Percentiles rank a stretch among this genome's conserved stretches.
These are phyloP conservation scores for Hyaloscypha variabilis DNA, from an alignment of 495 filamentous ascomycete species.

Conservation along the genomic window DNA sequence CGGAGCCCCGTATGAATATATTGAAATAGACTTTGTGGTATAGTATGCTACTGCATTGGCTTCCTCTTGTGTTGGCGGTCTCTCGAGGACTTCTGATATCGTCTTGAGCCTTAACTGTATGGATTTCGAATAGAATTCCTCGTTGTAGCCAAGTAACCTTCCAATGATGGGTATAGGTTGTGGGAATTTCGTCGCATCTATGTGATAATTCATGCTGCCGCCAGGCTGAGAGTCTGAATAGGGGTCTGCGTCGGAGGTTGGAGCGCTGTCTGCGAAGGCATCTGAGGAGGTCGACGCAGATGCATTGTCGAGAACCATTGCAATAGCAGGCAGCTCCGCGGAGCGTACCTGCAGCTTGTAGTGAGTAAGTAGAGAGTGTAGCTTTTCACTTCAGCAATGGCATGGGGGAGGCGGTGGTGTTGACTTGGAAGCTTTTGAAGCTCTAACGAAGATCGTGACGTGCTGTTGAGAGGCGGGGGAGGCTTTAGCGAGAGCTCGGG, in stretches of 20 bases:
- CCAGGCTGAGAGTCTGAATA: conserved; percentile 19
- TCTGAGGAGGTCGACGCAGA: conserved; percentile 2
- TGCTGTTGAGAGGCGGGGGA: not conserved
- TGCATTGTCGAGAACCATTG: conserved; percentile 31
- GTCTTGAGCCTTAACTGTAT: not conserved
- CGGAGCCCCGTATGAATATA: conserved; percentile 25
- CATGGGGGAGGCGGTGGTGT: not conserved
- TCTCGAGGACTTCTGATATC: conserved; percentile 1
- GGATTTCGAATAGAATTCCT: conserved; percentile 2
- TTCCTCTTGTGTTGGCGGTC: conserved; percentile 26
- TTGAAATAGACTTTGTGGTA: conserved; percentile 24
- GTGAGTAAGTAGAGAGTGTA: not conserved
- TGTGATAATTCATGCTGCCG: conserved; percentile 2
- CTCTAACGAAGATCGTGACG: conserved; percentile 12
- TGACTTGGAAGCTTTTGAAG: not conserved
- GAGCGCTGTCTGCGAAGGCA: conserved; percentile 13
- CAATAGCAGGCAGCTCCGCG: not conserved
- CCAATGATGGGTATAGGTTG: conserved; percentile 28
- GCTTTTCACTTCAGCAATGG: not conserved
- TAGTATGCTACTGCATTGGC: conserved; percentile 22
- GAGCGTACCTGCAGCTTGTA: not conserved
- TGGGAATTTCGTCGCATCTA: conserved; percentile 18
- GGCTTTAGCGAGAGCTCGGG: not conserved
- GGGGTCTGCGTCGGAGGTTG: conserved; percentile 26
- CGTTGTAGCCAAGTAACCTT: conserved; percentile 21